Conservation (phyloP, 495 filamentous ascomycete species). For the Aspergillus nidulans region DNA sequence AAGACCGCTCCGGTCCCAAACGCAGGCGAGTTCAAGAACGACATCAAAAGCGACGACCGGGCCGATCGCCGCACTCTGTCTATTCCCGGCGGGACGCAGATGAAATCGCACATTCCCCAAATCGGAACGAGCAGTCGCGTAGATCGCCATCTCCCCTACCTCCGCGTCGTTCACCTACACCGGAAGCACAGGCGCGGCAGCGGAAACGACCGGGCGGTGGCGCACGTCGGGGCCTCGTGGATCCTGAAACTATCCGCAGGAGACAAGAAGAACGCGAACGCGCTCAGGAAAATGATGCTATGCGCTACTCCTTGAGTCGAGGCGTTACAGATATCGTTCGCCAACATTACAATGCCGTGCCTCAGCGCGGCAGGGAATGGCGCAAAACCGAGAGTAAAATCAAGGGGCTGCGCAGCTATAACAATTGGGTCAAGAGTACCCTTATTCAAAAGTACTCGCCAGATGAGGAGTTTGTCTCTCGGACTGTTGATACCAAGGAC, state of each 20-base stretch:
- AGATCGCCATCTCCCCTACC: conserved; percentile 36
- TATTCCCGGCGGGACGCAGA: conserved; percentile 41
- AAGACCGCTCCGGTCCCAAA: conserved; percentile 29
- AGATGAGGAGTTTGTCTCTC: conserved; percentile 61
- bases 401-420: conserved; percentile 89
- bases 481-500: conserved; percentile 33
- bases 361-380: conserved; percentile 84
- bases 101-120: conserved; percentile 11
- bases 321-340: conserved; percentile 81
- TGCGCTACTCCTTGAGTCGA: conserved; percentile 39
- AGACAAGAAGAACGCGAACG: conserved; percentile 63
- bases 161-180: conserved; percentile 35
- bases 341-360: conserved; percentile 95
- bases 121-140: conserved; percentile 21
- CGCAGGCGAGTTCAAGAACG: conserved; percentile 44
- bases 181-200: conserved; percentile 52
- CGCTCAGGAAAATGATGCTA: conserved; percentile 49
- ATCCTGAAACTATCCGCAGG: conserved; percentile 64
- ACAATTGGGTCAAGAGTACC: conserved; percentile 98
- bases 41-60: conserved; percentile 39
- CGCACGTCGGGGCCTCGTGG: conserved; percentile 66
- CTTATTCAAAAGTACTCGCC: conserved; percentile 96
- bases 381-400: conserved; percentile 88
- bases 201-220: conserved; percentile 84
- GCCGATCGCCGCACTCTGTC: conserved; percentile 34